Evolutionary conservation across 306 rosid species (phyloP).

Genomic region (Lathyrus sativus): DNA sequence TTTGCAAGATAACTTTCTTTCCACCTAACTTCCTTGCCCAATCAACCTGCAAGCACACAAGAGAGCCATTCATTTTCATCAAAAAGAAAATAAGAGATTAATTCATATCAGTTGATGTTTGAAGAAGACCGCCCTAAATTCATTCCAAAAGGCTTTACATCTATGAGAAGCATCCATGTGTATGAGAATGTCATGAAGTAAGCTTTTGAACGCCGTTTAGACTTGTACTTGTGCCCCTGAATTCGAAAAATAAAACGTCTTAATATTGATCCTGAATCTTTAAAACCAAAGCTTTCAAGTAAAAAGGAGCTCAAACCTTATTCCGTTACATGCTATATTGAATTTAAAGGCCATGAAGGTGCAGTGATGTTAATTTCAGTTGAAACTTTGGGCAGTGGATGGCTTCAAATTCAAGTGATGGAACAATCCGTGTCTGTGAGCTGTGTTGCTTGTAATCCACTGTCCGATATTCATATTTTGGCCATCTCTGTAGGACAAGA

Average conservation of each 20-base stretch:
- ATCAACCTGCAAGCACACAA: no score
- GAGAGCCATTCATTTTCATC: no score
- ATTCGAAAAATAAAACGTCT: conserved; percentile 83
- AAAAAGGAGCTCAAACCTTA: conserved; percentile 88
- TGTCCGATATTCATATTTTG: conserved; percentile 63
- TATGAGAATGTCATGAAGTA: conserved; percentile 81
- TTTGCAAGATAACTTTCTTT: no score
- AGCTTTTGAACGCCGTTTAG: conserved; percentile 81
- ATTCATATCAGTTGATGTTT: conserved; percentile 75
- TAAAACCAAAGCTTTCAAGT: conserved; percentile 91
- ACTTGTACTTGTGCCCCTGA: conserved; percentile 89
- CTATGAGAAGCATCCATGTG: conserved; percentile 86
- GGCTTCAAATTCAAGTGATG: conserved; percentile 97
- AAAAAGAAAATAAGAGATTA: no score
- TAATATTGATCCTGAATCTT: conserved; percentile 83
- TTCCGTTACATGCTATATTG: conserved; percentile 73
- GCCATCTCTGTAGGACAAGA: conserved; percentile 80
- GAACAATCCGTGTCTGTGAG: conserved; percentile 83
- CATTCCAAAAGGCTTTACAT: conserved; percentile 79
- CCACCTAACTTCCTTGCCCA: no score
- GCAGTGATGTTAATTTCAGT: conserved; percentile 79
- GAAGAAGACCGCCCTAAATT: conserved; percentile 94
- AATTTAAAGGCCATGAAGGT: conserved; percentile 84
- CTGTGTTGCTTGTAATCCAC: conserved; percentile 93
- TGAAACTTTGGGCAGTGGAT: conserved; percentile 93